These are phyloP conservation scores for Xylaria sp. DNA, from an alignment of 2,329 filamentous ascomycete species.

Conservation along the genomic window DNA sequence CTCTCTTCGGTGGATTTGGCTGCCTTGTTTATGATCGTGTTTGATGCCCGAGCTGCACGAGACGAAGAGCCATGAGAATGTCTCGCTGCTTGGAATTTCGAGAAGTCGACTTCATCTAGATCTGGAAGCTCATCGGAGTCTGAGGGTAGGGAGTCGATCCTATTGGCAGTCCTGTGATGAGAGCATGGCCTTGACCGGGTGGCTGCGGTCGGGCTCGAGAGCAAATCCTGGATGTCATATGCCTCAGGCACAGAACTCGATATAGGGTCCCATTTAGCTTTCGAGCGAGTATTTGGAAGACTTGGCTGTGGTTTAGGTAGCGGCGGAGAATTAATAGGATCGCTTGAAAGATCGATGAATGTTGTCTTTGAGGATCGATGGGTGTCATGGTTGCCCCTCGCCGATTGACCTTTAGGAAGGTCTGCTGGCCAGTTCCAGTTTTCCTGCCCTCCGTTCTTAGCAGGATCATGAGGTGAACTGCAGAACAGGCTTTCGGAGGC, in stretches of 20 bases:
- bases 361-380: slow-evolving; percentile 36
- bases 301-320: slow-evolving; percentile 32
- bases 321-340: slow-evolving; percentile 38
- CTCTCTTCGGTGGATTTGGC: slow-evolving; percentile 53
- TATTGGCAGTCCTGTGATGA: slow-evolving; percentile 53
- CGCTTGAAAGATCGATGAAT: slow-evolving; percentile 48
- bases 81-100: slow-evolving; percentile 42
- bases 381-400: slow-evolving; percentile 11
- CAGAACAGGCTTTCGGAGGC: slow-evolving; percentile 34
- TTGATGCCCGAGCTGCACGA: slow-evolving; percentile 38
- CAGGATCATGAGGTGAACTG: slow-evolving; percentile 40
- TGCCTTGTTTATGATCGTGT: slow-evolving; percentile 28
- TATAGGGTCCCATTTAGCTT: slow-evolving; percentile 61
- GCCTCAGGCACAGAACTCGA: slow-evolving; percentile 64
- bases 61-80: slow-evolving; percentile 38
- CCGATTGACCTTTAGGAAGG: slow-evolving; percentile 10
- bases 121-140: slow-evolving; percentile 62
- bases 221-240: slow-evolving; percentile 37
- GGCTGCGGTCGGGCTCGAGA: slow-evolving; percentile 30
- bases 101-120: slow-evolving; percentile 55
- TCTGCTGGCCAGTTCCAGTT: slow-evolving; percentile 16
- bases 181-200: slow-evolving; percentile 40
- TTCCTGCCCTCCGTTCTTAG: slow-evolving; percentile 4
- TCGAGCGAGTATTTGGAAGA: slow-evolving; percentile 39
- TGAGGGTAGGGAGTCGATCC: slow-evolving; percentile 44